Evolutionary conservation across 345 rosid genomes (phyloP).

Genomic region (Arabidopsis arenosa): DNA sequence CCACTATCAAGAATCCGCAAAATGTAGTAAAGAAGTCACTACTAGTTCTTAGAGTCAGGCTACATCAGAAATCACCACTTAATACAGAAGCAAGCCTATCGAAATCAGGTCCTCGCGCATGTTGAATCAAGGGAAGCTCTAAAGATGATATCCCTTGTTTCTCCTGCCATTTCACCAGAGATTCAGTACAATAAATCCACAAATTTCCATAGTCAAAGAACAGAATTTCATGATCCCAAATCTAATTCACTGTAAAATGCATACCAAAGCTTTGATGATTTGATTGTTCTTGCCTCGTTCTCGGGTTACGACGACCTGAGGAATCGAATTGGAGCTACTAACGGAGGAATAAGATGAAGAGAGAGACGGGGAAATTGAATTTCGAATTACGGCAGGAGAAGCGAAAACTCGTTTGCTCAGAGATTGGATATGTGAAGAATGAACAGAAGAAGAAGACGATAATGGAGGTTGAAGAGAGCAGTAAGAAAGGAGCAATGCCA

Average conservation of each 20-base stretch:
- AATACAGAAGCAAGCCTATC: constrained; percentile 69
- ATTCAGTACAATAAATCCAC: not conserved
- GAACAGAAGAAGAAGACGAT: constrained; percentile 25
- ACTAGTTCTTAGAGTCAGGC: not conserved
- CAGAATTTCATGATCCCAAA: not conserved
- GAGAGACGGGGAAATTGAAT: constrained; percentile 19
- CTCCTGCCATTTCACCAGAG: constrained; percentile 51
- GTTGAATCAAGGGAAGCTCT: constrained; percentile 94
- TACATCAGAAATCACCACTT: constrained; percentile 54
- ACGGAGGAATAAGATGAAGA: constrained; percentile 35
- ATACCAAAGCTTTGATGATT: constrained; percentile 79
- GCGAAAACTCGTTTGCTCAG: constrained; percentile 3
- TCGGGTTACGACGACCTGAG: constrained; percentile 87
- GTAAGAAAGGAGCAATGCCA: constrained; percentile 46
- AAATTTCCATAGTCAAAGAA: not conserved
- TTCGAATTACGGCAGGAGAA: constrained; percentile 13
- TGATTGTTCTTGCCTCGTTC: constrained; percentile 91
- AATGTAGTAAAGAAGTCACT: not conserved
- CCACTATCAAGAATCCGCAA: not conserved
- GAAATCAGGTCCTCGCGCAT: constrained; percentile 76
- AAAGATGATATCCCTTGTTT: constrained; percentile 62
- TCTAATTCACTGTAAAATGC: not conserved
- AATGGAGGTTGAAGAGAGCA: constrained; percentile 38
- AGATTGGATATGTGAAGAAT: constrained; percentile 35
- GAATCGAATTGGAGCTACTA: constrained; percentile 47